Conservation (phyloP, 176 grass and related monocot species). For the Thinopyrum elongatum region DNA sequence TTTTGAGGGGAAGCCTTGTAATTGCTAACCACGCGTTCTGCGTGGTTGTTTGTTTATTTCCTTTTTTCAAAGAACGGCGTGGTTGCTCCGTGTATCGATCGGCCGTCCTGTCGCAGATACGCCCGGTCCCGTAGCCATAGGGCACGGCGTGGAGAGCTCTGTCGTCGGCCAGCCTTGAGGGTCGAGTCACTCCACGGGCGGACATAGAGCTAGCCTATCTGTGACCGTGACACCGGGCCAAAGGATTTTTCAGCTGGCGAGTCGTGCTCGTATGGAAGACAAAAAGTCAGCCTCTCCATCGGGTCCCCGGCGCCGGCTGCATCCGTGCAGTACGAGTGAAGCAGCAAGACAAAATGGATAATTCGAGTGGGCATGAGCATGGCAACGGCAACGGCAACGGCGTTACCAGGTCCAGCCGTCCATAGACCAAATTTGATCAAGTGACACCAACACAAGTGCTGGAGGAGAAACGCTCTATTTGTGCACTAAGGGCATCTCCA, state of each 20-base stretch:
- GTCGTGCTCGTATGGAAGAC: background rate
- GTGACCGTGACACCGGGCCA: background rate
- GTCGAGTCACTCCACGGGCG: too few species aligned
- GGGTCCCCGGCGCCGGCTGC: background rate
- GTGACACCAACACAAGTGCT: background rate
- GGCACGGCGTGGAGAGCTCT: background rate
- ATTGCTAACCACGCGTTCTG: background rate
- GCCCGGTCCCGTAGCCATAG: background rate
- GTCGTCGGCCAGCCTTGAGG: background rate
- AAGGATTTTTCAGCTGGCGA: background rate
- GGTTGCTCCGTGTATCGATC: too few species aligned
- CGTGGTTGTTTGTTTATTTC: background rate
- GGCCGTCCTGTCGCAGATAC: background rate
- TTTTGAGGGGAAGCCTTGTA: too few species aligned
- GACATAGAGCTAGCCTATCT: too few species aligned
- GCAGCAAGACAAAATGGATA: background rate
- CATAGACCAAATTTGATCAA: background rate
- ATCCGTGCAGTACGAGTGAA: background rate
- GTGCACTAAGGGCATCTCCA: background rate
- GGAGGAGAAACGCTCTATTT: background rate
- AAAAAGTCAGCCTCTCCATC: background rate
- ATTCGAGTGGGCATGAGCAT: too few species aligned
- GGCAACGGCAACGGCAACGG: too few species aligned
- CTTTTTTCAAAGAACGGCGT: too few species aligned
- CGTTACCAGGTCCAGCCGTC: too few species aligned